Conservation (phyloP, 257 asterid genomes). For the Scutellaria minor region DNA sequence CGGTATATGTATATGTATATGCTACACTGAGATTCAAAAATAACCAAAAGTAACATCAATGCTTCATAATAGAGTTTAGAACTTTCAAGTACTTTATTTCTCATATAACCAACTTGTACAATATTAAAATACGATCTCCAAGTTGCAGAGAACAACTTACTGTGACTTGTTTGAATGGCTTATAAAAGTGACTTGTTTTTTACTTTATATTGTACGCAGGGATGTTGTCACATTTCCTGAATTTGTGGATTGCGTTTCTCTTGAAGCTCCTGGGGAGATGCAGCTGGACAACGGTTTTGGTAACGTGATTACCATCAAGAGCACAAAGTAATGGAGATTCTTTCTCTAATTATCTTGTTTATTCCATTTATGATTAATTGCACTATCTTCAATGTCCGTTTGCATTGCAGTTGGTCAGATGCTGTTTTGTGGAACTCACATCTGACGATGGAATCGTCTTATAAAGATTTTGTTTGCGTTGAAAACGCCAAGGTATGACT, state of each 20-base stretch:
- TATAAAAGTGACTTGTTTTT: not conserved
- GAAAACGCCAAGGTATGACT: conserved; percentile 92
- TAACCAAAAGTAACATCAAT: not conserved
- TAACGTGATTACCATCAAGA: conserved; percentile 69
- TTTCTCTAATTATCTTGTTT: conserved; percentile 10
- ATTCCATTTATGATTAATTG: conserved; percentile 15
- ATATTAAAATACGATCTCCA: not conserved
- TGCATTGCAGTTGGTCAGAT: conserved; percentile 81
- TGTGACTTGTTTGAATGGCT: not conserved
- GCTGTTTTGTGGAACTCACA: conserved; percentile 95
- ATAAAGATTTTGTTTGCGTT: conserved; percentile 90
- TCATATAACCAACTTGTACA: conserved; percentile 3
- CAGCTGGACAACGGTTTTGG: conserved; percentile 89
- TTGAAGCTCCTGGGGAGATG: conserved; percentile 80
- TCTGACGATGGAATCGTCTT: conserved; percentile 85
- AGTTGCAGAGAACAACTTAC: not conserved
- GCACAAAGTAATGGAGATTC: conserved; percentile 62
- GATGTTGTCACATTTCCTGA: conserved; percentile 88
- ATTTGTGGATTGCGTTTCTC: conserved; percentile 93
- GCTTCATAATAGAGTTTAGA: not conserved
- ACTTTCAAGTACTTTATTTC: not conserved
- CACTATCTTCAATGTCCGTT: conserved; percentile 11
- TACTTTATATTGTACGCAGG: conserved; percentile 61
- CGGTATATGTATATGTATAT: conserved; percentile 13
- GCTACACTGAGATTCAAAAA: conserved; percentile 6